phyloP scores from a whole-genome alignment of 2,329 filamentous ascomycete species.

The Lecanicillium sp. region DNA sequence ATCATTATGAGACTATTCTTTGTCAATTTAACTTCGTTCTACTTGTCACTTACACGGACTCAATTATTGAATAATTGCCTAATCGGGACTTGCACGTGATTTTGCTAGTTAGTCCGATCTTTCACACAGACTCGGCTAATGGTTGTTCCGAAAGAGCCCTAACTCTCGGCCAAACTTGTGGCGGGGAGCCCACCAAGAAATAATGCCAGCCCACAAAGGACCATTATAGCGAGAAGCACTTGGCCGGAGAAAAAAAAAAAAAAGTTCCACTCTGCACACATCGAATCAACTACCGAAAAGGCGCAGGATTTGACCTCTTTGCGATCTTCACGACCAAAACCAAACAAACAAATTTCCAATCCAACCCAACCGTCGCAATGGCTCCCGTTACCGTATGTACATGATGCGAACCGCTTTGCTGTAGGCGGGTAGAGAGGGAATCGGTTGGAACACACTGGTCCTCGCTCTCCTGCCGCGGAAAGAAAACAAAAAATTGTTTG shows the following conservation, averaged over 20 bases:
- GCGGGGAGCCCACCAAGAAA: conserved; percentile 24
- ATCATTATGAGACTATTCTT: too few relatives aligned
- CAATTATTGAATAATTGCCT: too few relatives aligned
- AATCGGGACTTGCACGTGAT: conserved; percentile 8
- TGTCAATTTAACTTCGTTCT: too few relatives aligned
- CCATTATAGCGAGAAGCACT: conserved; percentile 6
- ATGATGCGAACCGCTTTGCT: conserved; percentile 77
- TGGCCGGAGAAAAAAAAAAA: conserved; percentile 7
- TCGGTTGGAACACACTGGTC: background rate
- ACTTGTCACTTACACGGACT: too few relatives aligned
- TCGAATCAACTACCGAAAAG: conserved; percentile 26
- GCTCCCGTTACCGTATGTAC: conserved; percentile 84
- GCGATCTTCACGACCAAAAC: conserved; percentile 35
- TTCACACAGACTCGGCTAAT: background rate
- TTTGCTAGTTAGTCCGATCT: background rate
- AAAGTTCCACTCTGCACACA: conserved; percentile 15
- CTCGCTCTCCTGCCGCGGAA: conserved; percentile 16
- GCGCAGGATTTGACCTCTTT: conserved; percentile 81
- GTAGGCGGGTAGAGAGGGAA: conserved; percentile 51
- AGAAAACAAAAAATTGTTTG: conserved; percentile 4
- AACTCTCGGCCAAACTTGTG: conserved; percentile 24
- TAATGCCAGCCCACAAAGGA: conserved; percentile 16
- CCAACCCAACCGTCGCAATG: conserved; percentile 53
- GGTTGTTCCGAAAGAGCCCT: conserved; percentile 27
- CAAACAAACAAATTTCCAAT: conserved; percentile 16